Conservation (phyloP, 139 green algal species). For the Mesotaenium endlicherianum region DNA sequence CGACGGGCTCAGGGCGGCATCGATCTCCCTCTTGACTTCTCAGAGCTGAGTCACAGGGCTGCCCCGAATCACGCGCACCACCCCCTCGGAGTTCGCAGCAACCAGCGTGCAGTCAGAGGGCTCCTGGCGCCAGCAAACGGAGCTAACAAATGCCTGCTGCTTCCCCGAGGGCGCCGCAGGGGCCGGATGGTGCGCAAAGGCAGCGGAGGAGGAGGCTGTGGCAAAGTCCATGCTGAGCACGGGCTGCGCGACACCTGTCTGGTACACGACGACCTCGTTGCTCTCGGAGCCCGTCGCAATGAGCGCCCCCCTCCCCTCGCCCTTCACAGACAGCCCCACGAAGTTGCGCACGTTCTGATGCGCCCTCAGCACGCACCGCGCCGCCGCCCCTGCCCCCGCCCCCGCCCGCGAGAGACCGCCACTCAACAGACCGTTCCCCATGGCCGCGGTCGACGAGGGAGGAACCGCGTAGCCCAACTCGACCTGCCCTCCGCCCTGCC, state of each 20-base stretch:
- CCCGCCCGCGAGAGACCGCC: not conserved
- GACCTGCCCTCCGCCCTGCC: slow-evolving; percentile 4
- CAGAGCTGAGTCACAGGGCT: too few relatives aligned
- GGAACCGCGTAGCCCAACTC: not conserved
- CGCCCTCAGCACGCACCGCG: not conserved
- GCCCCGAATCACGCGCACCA: slow-evolving; percentile 21
- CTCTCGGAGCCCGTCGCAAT: slow-evolving; percentile 32
- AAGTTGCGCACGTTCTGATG: slow-evolving; percentile 43
- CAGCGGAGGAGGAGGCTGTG: not conserved
- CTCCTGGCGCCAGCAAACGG: slow-evolving; percentile 24
- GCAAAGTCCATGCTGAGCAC: slow-evolving; percentile 2
- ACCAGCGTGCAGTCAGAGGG: not conserved
- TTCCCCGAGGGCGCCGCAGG: not conserved
- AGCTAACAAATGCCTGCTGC: slow-evolving; percentile 31
- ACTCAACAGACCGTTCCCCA: not conserved
- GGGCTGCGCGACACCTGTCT: not conserved
- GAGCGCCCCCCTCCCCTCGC: not conserved
- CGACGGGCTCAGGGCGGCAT: too few relatives aligned
- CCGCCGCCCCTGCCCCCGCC: not conserved
- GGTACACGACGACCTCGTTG: slow-evolving; percentile 40
- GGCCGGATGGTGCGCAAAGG: not conserved
- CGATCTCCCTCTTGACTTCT: too few relatives aligned
- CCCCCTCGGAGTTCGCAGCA: slow-evolving; percentile 29
- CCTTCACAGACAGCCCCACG: slow-evolving; percentile 28
- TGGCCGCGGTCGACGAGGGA: not conserved